These are phyloP conservation scores for Vaccinium darrowii DNA, from an alignment of 148 eudicot genomes.

Conservation along the genomic window DNA sequence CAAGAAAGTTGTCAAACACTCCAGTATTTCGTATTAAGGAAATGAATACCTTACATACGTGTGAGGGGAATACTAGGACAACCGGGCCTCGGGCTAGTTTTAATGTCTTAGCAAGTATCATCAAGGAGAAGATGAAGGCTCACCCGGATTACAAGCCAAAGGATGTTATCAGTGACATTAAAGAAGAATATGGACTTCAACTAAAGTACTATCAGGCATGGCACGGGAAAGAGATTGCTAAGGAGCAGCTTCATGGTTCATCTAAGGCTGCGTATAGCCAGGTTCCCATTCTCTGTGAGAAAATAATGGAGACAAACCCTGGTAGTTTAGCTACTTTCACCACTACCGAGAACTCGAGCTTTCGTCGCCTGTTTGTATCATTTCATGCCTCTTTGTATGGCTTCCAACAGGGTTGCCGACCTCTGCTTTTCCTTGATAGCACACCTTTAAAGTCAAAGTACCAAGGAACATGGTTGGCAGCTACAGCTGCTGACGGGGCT, in stretches of 20 bases:
- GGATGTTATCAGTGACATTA: conserved; percentile 88
- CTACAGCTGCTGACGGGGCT: conserved; percentile 82
- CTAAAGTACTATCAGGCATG: conserved; percentile 91
- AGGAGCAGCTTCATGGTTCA: conserved; percentile 98
- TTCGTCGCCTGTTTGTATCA: conserved; percentile 83
- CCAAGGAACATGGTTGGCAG: conserved; percentile 83
- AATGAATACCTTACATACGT: conserved; percentile 81
- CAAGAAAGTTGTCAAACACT: conserved; percentile 87
- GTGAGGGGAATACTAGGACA: conserved; percentile 68
- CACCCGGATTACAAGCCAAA: conserved; percentile 88
- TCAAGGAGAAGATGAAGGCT: conserved; percentile 79
- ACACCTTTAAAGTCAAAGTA: conserved; percentile 77
- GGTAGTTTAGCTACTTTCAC: conserved; percentile 96
- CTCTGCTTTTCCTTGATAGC: conserved; percentile 89
- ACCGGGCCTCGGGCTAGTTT: conserved; percentile 80
- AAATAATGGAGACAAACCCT: conserved; percentile 91
- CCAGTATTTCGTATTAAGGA: conserved; percentile 85
- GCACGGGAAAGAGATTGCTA: conserved; percentile 97
- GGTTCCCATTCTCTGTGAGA: conserved; percentile 74
- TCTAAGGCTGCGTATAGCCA: conserved; percentile 87
- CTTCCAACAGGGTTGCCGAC: conserved; percentile 86
- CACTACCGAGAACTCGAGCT: conserved; percentile 88
- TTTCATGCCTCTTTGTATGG: conserved; percentile 84
- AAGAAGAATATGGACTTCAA: conserved; percentile 85
- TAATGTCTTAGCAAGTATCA: conserved; percentile 90